Base-by-base conservation (phyloP, 1,139 yeast species). In the Petasospora rhodanensis region DNA sequence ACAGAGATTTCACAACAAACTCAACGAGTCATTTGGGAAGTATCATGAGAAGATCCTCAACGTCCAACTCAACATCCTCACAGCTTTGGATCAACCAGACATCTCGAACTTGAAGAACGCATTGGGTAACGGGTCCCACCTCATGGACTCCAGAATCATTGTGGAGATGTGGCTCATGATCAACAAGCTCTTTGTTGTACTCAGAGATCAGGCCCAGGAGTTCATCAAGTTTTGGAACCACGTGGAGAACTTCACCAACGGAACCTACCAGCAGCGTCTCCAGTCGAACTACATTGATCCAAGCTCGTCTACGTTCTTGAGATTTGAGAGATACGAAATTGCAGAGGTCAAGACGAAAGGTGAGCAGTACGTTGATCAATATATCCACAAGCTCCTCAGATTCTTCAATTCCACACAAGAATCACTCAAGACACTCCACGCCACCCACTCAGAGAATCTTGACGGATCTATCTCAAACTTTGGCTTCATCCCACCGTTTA, bases 401-500 rank as follows among this genome's bases (percentile, higher is more conserved):
- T 52, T 70, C 21, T 68, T 70, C 46, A 53, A 39, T 38, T 61
- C 58, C 25, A 61, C 55, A 16, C 66, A 51, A 34, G 51, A 40
- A 34, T 57, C 51, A 20, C 51, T 52, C 26, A 46, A 37, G 25
- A 30, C 23, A 9, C 35, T 33, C 6, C 35, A 42, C n/a, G 39
- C 37, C 12, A 30, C 38, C 1, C 44, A 46, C 13, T 38, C 46
- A 1, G 39, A 38, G 12, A 32, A 30, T 10, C 21, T 22, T 13
- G 45, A 41, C 27, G 55, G 58, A 18, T 20, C 50, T 2, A 52
- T 62, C 4, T 44, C 57, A 8, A 54, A 69, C 25, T 68, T 64
- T 54, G 76, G 78, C 3, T 78, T 76, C 45, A 51, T 77, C 18
- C 86, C 87, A 2, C 78, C 78, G 1, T 60, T 63, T 37, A 65